A percentile compares a stretch with the other conserved stretches of the same genome.
phyloP scores from a whole-genome alignment of 495 filamentous ascomycete genomes.

The Parmelia sp. region DNA sequence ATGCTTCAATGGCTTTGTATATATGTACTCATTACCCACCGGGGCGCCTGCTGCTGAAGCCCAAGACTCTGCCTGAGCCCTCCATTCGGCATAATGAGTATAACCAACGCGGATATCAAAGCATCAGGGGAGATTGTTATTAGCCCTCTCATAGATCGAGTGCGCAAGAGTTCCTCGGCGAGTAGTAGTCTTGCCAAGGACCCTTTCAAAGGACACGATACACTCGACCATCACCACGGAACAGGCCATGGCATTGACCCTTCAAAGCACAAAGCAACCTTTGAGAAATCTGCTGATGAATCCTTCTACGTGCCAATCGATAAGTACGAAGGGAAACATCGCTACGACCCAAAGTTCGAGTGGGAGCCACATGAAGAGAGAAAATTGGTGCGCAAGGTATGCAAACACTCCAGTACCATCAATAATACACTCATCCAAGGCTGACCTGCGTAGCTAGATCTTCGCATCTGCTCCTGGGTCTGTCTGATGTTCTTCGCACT shows the following conservation, averaged over 20 bases:
- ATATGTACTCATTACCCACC: neutral
- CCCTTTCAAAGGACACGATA: neutral
- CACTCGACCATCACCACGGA: neutral
- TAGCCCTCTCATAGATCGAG: neutral
- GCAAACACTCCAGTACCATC: conserved; percentile 9
- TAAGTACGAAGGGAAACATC: conserved; percentile 62
- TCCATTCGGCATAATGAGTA: neutral
- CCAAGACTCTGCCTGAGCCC: neutral
- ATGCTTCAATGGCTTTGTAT: neutral
- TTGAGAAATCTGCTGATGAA: conserved; percentile 22
- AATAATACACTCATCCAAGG: conserved; percentile 10
- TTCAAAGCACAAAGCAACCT: neutral
- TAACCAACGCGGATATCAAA: neutral
- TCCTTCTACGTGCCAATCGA: conserved; percentile 53
- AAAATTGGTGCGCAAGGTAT: conserved; percentile 57
- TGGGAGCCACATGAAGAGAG: conserved; percentile 69
- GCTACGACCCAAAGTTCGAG: conserved; percentile 65
- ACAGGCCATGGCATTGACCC: neutral
- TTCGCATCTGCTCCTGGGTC: conserved; percentile 54
- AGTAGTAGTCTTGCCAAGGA: neutral
- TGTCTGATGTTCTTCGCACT: conserved; percentile 80
- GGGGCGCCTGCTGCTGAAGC: neutral
- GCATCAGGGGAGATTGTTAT: neutral
- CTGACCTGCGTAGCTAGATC: conserved; percentile 41
- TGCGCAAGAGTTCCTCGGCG: neutral